Evolutionary conservation across 2,329 filamentous ascomycete genomes (phyloP), one percentile per base, ranked within the genome.

Genomic region (Talaromyces sp.): DNA sequence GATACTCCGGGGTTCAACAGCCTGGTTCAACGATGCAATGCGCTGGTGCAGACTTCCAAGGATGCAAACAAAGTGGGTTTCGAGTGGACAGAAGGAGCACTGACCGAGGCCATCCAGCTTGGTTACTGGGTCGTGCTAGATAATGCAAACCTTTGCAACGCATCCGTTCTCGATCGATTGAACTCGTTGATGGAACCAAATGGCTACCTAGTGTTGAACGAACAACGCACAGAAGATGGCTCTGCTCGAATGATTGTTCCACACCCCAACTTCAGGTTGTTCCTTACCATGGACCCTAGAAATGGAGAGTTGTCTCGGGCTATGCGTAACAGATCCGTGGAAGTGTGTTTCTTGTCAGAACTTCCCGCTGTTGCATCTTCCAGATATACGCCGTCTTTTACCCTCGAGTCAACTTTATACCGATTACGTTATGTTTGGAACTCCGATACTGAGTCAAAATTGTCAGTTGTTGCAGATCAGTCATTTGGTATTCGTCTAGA

Each of bases 71-170:
- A 87, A 62, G 90, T 91, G 21, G 87, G 88, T 2, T 99, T 99
- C 69, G 91, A 96, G 71, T 99, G 94, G 94, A 85, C 96, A 1
- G 93, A 99, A 70, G 94, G 95, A 58, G 84, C 95, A 50, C 86
- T 99, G 43, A 88, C 97, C 50, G 88, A 91, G 65, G 93, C 94
- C 41, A 79, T 97, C 10, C 83, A 95, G 67, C 80, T 87, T 64
- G 94, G 94, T 13, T 84, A 91, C 61, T 99, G 94, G 94, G 80
- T 99, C 17, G 87, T 99, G 10, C 84, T 99, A 21, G 94, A 99
- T 73, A 97, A 99, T 73, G 94, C 95, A 60, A 99, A 99, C 68
- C 82, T 99, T 58, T 99, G 95, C 76, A 97, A 89, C 67, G 88
- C 93, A 22, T 96, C 93, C 6, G 94, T 99, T 1, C 81, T 99